These are phyloP conservation scores for Backusella psychrophila DNA, from an alignment of 192 early-diverging fungal species.

Conservation along the genomic window DNA sequence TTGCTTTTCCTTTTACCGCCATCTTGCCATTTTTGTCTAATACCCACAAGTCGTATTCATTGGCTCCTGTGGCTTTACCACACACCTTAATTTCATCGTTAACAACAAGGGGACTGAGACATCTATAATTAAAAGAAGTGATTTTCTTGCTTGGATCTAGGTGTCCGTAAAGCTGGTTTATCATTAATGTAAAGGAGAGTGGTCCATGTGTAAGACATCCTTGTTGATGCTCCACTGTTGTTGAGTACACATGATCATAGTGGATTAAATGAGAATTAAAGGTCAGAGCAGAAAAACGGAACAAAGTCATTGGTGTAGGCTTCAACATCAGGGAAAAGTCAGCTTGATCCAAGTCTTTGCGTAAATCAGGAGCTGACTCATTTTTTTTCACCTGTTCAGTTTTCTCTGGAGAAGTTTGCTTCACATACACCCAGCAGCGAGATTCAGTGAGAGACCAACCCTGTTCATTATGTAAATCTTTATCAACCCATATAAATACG, in stretches of 20 bases:
- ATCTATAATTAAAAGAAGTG: constrained; percentile 1
- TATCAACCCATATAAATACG: constrained; percentile 70
- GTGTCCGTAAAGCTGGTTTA: background rate
- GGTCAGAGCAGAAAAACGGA: constrained; percentile 14
- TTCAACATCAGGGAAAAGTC: background rate
- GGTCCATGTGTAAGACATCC: constrained; percentile 19
- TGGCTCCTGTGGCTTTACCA: background rate
- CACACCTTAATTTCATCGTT: background rate
- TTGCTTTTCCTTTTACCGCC: constrained; percentile 11
- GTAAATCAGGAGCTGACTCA: background rate
- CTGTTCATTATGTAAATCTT: constrained; percentile 56
- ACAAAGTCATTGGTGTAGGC: constrained; percentile 8
- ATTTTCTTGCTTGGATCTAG: background rate
- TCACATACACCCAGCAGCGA: constrained; percentile 64
- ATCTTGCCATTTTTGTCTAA: constrained; percentile 4
- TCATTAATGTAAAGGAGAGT: constrained; percentile 7
- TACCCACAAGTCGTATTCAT: constrained; percentile 8
- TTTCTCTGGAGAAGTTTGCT: background rate
- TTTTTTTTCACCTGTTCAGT: background rate
- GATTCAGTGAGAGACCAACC: constrained; percentile 66
- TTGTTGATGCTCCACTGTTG: constrained; percentile 7
- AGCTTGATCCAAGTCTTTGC: background rate
- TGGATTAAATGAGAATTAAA: constrained; percentile 18
- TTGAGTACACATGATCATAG: constrained; percentile 12
- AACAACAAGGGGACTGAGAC: constrained; percentile 10